Percentiles rank a stretch among this genome's conserved stretches.
phyloP scores from a whole-genome alignment of 2,329 filamentous ascomycete species.

The Penicillium thymicola region DNA sequence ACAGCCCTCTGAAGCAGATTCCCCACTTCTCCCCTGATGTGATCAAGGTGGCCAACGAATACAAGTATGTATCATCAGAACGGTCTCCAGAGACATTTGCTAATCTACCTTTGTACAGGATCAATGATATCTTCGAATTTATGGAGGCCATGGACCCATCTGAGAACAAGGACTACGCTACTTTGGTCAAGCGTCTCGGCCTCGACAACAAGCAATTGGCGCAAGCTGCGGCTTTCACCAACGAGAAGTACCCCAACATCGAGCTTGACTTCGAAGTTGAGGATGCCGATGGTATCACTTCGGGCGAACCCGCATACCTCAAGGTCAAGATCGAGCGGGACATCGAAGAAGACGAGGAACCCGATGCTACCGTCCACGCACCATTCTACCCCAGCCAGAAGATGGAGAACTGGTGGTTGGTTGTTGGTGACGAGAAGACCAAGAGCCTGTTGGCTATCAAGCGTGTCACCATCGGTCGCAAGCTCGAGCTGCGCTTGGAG shows the following conservation, averaged over 20 bases:
- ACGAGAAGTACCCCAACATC: slow-evolving; percentile 92
- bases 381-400: slow-evolving; percentile 92
- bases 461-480: slow-evolving; percentile 78
- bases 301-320: slow-evolving; percentile 77
- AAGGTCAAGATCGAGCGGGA: slow-evolving; percentile 83
- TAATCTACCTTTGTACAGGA: slow-evolving; percentile 46
- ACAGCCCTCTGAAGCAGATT: slow-evolving; percentile 95
- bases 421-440: slow-evolving; percentile 87
- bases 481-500: slow-evolving; percentile 76
- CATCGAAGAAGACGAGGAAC: slow-evolving; percentile 67
- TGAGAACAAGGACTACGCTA: slow-evolving; percentile 78
- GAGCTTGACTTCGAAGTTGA: slow-evolving; percentile 85
- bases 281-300: slow-evolving; percentile 73
- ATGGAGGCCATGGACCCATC: slow-evolving; percentile 98
- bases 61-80: slow-evolving; percentile 57
- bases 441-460: slow-evolving; percentile 91
- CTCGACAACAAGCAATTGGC: slow-evolving; percentile 78
- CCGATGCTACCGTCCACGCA: slow-evolving; percentile 83
- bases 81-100: slow-evolving; percentile 23
- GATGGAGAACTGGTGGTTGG: slow-evolving; percentile 98
- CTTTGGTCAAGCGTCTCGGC: slow-evolving; percentile 72
- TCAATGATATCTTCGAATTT: slow-evolving; percentile 95
- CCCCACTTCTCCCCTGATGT: slow-evolving; percentile 85
- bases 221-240: slow-evolving; percentile 91
- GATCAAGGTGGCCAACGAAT: slow-evolving; percentile 76